Evolutionary conservation across 164 flowering plant species (phyloP).

Genomic region (Umbilicus rupestris): DNA sequence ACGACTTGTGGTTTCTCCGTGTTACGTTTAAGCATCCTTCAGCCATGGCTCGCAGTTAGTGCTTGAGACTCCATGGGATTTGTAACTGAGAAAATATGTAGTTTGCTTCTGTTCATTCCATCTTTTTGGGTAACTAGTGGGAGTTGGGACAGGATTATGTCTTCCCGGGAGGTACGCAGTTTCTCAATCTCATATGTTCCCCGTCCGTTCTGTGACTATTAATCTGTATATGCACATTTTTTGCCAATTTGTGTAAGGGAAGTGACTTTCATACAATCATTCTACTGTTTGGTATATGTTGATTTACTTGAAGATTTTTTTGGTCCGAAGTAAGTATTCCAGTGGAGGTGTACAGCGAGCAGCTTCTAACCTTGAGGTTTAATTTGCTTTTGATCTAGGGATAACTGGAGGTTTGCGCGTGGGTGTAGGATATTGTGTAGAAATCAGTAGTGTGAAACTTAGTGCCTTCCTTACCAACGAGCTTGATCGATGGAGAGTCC

Average conservation of each 20-base stretch:
- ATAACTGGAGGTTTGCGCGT: not conserved
- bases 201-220: not conserved
- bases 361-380: slow-evolving; percentile 5
- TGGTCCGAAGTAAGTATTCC: not conserved
- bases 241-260: not conserved
- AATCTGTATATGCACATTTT: not conserved
- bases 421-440: slow-evolving; percentile 6
- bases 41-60: slow-evolving; percentile 9
- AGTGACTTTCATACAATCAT: not conserved
- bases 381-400: slow-evolving; percentile 8
- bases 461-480: slow-evolving; percentile 22
- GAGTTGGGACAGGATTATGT: not conserved
- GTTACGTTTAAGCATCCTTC: slow-evolving; percentile 3
- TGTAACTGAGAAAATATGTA: slow-evolving; percentile 5
- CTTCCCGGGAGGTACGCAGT: not conserved
- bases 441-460: slow-evolving; percentile 12
- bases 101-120: slow-evolving; percentile 4
- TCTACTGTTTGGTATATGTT: not conserved
- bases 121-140: not conserved
- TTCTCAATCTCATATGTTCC: not conserved
- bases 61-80: slow-evolving; percentile 6
- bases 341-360: not conserved
- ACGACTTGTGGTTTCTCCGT: not conserved
- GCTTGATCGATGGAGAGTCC: slow-evolving; percentile 46
- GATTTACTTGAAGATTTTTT: not conserved